phyloP scores from a whole-genome alignment of 768 basidiomycete genomes.

The Ramaria rubella region DNA sequence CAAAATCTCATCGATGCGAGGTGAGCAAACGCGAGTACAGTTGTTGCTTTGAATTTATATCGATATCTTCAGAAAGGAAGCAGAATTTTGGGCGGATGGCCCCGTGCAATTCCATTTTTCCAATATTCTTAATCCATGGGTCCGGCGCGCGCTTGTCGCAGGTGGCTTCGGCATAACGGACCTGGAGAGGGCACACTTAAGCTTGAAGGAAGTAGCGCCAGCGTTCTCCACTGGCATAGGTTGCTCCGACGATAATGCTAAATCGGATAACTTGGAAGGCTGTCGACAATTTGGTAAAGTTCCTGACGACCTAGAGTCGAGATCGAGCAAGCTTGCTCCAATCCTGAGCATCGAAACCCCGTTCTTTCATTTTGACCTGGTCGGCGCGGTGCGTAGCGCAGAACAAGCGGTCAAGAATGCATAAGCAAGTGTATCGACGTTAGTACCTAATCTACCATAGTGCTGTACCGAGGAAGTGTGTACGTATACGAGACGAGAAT shows the following conservation, averaged over 20 bases:
- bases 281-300: slow-evolving; percentile 22
- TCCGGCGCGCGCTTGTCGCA: slow-evolving; percentile 78
- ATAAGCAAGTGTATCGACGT: too few species aligned
- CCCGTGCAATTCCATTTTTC: slow-evolving; percentile 93
- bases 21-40: background rate
- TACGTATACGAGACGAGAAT: too few species aligned
- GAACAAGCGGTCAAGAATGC: too few species aligned
- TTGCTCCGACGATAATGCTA: slow-evolving; percentile 11
- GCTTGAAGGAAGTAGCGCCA: slow-evolving; percentile 61
- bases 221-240: slow-evolving; percentile 38
- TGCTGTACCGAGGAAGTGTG: too few species aligned
- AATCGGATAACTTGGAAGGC: slow-evolving; percentile 15
- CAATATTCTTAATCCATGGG: slow-evolving; percentile 88
- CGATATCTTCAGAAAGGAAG: slow-evolving; percentile 48
- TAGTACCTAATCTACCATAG: too few species aligned
- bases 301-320: slow-evolving; percentile 13
- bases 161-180: slow-evolving; percentile 82
- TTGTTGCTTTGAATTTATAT: background rate
- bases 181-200: slow-evolving; percentile 24
- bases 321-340: slow-evolving; percentile 14
- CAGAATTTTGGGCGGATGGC: slow-evolving; percentile 82
- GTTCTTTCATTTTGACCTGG: slow-evolving; percentile 88
- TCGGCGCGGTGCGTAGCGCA: slow-evolving; percentile 62
- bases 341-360: slow-evolving; percentile 47
- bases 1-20: slow-evolving; percentile 86